Conservation (phyloP, 148 eudicot genomes). For the Rhododendron mucronatum region DNA sequence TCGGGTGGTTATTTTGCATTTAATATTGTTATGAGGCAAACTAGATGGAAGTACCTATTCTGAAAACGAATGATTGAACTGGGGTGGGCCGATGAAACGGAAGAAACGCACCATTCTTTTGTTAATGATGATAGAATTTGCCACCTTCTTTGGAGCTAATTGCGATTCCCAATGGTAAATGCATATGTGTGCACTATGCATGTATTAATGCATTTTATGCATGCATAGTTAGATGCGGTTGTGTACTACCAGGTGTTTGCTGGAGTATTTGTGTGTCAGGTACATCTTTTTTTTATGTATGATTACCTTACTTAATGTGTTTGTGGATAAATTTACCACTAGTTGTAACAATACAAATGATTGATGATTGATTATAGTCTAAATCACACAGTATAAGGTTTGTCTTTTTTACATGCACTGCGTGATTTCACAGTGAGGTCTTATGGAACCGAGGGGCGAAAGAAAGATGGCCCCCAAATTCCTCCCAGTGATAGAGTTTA, state of each 20-base stretch:
- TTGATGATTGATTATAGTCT: not conserved
- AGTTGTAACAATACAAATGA: not conserved
- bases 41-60: not conserved
- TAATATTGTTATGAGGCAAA: not conserved
- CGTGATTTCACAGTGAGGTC: conserved; percentile 34
- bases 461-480: conserved; percentile 46
- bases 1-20: not conserved
- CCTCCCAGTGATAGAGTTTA: conserved; percentile 47
- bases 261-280: not conserved
- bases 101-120: not conserved
- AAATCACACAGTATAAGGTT: not conserved
- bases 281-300: not conserved
- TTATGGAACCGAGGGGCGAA: conserved; percentile 54
- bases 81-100: not conserved
- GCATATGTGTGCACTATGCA: not conserved
- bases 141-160: not conserved
- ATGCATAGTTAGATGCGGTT: not conserved
- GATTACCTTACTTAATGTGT: not conserved
- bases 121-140: not conserved
- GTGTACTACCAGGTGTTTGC: not conserved
- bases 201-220: not conserved
- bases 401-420: conserved; percentile 4
- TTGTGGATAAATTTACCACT: not conserved
- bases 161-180: not conserved
- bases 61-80: not conserved